These are phyloP conservation scores for Psidium guajava DNA, from an alignment of 345 rosid genomes.

Conservation along the genomic window DNA sequence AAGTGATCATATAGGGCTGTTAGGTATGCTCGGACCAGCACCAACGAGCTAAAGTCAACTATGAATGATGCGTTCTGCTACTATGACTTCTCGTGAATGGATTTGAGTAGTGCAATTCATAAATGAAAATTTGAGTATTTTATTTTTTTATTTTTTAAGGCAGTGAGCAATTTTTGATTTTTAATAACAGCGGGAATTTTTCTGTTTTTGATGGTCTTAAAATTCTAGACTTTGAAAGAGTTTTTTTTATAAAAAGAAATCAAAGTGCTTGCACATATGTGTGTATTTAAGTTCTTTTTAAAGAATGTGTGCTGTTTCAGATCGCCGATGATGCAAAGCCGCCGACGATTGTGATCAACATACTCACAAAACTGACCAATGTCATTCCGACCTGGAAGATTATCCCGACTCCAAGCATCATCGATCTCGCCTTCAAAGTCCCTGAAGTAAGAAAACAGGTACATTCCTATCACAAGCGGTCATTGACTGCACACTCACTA, in stretches of 20 bases:
- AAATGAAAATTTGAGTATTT: background rate
- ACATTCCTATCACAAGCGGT: background rate
- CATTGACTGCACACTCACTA: background rate
- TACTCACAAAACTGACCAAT: constrained; percentile 28
- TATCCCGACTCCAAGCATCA: constrained; percentile 43
- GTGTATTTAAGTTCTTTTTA: background rate
- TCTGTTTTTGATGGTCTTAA: background rate
- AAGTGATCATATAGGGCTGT: background rate
- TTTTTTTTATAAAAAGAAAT: background rate
- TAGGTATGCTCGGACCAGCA: background rate
- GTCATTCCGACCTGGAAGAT: constrained; percentile 68
- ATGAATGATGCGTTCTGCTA: background rate
- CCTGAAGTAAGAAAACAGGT: constrained; percentile 62
- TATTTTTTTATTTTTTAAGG: background rate
- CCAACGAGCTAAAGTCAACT: background rate
- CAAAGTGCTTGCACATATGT: background rate
- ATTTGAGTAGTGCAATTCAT: background rate
- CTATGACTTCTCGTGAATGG: background rate
- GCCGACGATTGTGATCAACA: constrained; percentile 16
- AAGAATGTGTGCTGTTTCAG: constrained; percentile 7
- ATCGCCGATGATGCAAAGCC: constrained; percentile 64
- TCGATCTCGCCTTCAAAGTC: constrained; percentile 50
- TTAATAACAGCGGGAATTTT: background rate
- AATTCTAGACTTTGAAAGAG: background rate
- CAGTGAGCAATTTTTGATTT: background rate